Base-by-base conservation (phyloP, 805 yeast genomes). In the Saturnispora gosingensis region DNA sequence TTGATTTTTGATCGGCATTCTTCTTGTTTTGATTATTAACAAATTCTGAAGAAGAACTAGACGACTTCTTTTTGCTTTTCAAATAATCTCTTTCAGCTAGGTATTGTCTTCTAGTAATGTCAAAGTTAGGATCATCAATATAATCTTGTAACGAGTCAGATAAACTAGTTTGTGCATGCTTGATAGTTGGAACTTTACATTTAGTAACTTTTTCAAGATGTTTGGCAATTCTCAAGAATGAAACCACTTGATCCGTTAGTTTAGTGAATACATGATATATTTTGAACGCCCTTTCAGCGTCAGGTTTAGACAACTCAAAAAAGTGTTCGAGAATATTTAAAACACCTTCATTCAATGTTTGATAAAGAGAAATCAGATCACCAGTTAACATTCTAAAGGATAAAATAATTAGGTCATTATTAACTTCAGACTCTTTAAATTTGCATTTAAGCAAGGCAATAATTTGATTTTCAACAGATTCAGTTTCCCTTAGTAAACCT, bases 81-180 rank as follows among this genome's bases (percentile, higher is more conserved):
- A 74, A 72, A 22, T 67, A 72, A 48, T 71, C 75, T 66, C 78
- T 82, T 60, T 86, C 91, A 39, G 80, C 81, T 55, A 88, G 67
- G 61, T 85, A 88, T 61, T 86, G 95, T 54, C 81, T 72, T 65
- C 95, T 78, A 64, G 87, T 88, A 8, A 71, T 68, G 58, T 88
- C 96, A 67, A 88, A 88, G 59, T 83, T 82, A 8, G 90, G 88
- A 63, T 91, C 97, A 57, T 82, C 77, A 58, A 93, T 71, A 66
- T 91, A 95, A 59, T 90, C 97, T 63, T 88, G 93, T 55, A 93
- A 76, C 13, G 95, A 83, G 34, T 82, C 76, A 3, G 96, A 85
- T 56, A 93, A 74, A 25, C 96, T 93, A 2, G 97, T 90, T 22
- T 97, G 97, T 1, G 98, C 98, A 68, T 93, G 99, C 64, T 88